A percentile compares a stretch with the other conserved stretches of the same genome.
phyloP scores from a whole-genome alignment of 805 yeast genomes.

The Saturnispora galanensis region DNA sequence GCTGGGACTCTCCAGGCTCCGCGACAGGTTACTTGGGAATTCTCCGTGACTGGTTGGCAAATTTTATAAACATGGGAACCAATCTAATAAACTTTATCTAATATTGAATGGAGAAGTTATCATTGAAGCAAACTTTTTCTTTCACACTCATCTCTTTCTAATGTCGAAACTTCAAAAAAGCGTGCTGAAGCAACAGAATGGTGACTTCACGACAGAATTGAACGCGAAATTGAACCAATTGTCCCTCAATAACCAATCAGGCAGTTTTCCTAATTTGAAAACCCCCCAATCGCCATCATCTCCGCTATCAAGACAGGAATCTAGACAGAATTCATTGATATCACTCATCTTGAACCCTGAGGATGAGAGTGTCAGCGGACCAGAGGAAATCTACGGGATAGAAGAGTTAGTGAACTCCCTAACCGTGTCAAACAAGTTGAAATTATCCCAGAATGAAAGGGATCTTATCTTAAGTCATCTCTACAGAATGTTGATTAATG shows the following conservation, averaged over 20 bases:
- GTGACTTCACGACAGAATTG: conserved; percentile 6
- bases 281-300: conserved; percentile 7
- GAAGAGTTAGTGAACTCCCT: conserved; percentile 33
- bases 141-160: background rate
- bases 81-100: too few species aligned
- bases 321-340: conserved; percentile 21
- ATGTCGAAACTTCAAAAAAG: conserved; percentile 12
- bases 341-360: conserved; percentile 18
- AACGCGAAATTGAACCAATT: conserved; percentile 6
- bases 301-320: conserved; percentile 17
- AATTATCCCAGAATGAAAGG: conserved; percentile 37
- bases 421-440: conserved; percentile 24
- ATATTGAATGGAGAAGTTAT: too few species aligned
- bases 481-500: conserved; percentile 34
- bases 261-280: background rate
- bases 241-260: background rate
- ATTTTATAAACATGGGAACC: too few species aligned
- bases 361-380: background rate
- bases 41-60: too few species aligned
- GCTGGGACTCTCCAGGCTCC: too few species aligned
- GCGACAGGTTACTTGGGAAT: too few species aligned
- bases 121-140: background rate
- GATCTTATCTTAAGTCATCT: conserved; percentile 43
- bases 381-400: conserved; percentile 24
- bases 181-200: conserved; percentile 2